These are phyloP conservation scores for Podaxis mareebaensis DNA, from an alignment of 768 basidiomycete species.

Conservation along the genomic window DNA sequence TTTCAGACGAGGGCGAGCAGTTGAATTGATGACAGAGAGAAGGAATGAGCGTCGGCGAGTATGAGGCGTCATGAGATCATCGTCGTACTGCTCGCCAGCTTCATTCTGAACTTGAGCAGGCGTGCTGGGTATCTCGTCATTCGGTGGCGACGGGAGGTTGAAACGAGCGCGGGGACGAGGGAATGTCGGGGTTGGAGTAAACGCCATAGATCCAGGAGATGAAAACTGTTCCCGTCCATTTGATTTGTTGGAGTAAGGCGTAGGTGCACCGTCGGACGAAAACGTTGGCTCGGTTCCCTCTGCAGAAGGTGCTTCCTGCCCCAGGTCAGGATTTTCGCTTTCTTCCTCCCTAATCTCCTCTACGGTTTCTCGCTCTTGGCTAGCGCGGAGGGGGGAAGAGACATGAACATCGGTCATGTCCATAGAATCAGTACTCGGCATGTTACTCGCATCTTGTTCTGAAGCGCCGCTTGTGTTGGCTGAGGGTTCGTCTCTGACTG, in stretches of 20 bases:
- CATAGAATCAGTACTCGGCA: slow-evolving; percentile 43
- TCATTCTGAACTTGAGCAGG: slow-evolving; percentile 31
- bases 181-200: slow-evolving; percentile 72
- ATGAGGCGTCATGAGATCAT: slow-evolving; percentile 64
- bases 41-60: slow-evolving; percentile 80
- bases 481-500: slow-evolving; percentile 21
- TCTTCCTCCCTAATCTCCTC: slow-evolving; percentile 26
- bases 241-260: slow-evolving; percentile 37
- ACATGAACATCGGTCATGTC: slow-evolving; percentile 55
- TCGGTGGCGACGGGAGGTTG: slow-evolving; percentile 45
- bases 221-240: slow-evolving; percentile 42
- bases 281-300: slow-evolving; percentile 62
- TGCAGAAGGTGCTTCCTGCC: slow-evolving; percentile 14
- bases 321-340: slow-evolving; percentile 19
- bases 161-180: slow-evolving; percentile 66
- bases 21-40: slow-evolving; percentile 82
- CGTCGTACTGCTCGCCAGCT: slow-evolving; percentile 26
- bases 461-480: slow-evolving; percentile 28
- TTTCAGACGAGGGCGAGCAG: slow-evolving; percentile 70
- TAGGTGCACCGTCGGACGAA: slow-evolving; percentile 61
- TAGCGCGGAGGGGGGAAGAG: slow-evolving; percentile 36
- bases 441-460: slow-evolving; percentile 31
- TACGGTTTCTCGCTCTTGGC: slow-evolving; percentile 23
- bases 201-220: slow-evolving; percentile 57
- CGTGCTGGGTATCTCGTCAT: slow-evolving; percentile 39